Evolutionary conservation across 2,329 filamentous ascomycete species (phyloP).

Genomic region (Aspergillus sp.): DNA sequence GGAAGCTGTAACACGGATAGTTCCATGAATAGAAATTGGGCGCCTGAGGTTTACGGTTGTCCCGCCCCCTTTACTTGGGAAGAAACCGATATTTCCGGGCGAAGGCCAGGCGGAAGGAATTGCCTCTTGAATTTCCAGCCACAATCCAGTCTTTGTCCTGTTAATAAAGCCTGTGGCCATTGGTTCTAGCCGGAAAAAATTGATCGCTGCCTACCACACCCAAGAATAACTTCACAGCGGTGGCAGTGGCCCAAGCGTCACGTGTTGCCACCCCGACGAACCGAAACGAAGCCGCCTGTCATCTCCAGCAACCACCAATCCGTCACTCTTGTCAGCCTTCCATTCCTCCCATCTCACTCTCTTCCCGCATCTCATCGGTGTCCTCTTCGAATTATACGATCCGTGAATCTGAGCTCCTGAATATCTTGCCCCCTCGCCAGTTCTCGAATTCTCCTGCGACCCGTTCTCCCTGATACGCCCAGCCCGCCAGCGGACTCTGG

Average conservation of each 20-base stretch:
- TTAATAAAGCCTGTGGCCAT: slow-evolving; percentile 3
- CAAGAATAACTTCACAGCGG: slow-evolving; percentile 9
- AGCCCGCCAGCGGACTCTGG: slow-evolving; percentile 13
- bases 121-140: background rate
- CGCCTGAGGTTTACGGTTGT: background rate
- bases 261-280: slow-evolving; percentile 26
- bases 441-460: slow-evolving; percentile 3
- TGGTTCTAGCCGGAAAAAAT: slow-evolving; percentile 4
- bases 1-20: background rate
- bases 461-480: slow-evolving; percentile 3
- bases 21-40: too few species aligned
- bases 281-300: slow-evolving; percentile 25
- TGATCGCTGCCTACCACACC: slow-evolving; percentile 8
- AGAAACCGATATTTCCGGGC: background rate
- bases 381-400: slow-evolving; percentile 5
- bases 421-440: background rate
- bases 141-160: slow-evolving; percentile 1
- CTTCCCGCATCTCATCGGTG: slow-evolving; percentile 10
- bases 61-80: background rate
- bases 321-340: slow-evolving; percentile 28
- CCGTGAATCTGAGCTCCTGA: background rate
- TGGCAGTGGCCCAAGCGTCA: slow-evolving; percentile 19
- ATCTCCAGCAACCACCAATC: slow-evolving; percentile 26
- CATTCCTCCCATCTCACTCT: slow-evolving; percentile 6
- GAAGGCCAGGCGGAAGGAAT: background rate